These are phyloP conservation scores for Leccinum uliginosum DNA, from an alignment of 768 basidiomycete genomes.

Conservation along the genomic window DNA sequence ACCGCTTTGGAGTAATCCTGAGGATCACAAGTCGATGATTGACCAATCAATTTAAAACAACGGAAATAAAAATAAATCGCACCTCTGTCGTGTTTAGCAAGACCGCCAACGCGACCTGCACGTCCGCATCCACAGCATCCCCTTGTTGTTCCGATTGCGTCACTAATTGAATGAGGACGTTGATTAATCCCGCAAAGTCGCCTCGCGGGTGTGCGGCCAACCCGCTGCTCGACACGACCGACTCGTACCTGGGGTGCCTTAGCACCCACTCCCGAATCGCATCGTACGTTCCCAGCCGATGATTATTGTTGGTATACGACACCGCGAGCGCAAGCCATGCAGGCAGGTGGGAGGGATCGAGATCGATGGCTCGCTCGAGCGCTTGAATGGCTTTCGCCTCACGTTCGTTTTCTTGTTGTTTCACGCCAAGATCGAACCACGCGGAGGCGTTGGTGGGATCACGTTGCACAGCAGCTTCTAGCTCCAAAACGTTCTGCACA, in stretches of 20 bases:
- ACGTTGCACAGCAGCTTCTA: slow-evolving; percentile 85
- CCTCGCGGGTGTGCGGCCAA: slow-evolving; percentile 25
- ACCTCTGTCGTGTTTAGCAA: slow-evolving; percentile 91
- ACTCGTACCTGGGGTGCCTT: slow-evolving; percentile 50
- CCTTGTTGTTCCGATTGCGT: slow-evolving; percentile 41
- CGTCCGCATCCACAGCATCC: slow-evolving; percentile 81
- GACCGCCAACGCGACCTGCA: slow-evolving; percentile 92
- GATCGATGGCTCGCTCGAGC: slow-evolving; percentile 70
- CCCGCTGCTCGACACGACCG: slow-evolving; percentile 37
- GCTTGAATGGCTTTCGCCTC: slow-evolving; percentile 88
- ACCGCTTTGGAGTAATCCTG: slow-evolving; percentile 89
- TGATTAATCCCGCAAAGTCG: slow-evolving; percentile 51
- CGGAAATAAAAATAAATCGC: slow-evolving; percentile 12
- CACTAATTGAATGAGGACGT: slow-evolving; percentile 81
- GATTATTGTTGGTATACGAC: slow-evolving; percentile 85
- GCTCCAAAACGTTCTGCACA: slow-evolving; percentile 74
- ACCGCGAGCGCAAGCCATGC: slow-evolving; percentile 91
- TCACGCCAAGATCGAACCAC: slow-evolving; percentile 93
- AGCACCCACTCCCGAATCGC: slow-evolving; percentile 84
- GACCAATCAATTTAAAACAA: not conserved
- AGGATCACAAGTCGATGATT: not conserved
- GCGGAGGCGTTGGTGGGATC: slow-evolving; percentile 64
- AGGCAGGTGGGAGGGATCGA: slow-evolving; percentile 71
- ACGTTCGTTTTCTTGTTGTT: slow-evolving; percentile 97
- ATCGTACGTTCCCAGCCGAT: slow-evolving; percentile 67